Base-by-base conservation (phyloP, 495 filamentous ascomycete genomes). In the Daldinia loculata region DNA sequence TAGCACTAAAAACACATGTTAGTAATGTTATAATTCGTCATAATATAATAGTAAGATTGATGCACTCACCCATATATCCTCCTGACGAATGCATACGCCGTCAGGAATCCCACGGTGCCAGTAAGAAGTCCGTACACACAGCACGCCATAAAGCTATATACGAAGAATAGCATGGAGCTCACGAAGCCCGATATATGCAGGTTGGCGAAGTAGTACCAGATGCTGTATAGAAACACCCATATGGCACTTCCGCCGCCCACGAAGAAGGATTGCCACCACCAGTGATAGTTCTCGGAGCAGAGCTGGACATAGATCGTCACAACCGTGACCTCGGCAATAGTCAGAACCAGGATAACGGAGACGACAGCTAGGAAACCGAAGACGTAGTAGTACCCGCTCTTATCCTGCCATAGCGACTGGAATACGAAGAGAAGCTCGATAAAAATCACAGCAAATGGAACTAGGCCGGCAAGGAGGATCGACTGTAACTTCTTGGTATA, bases 211-310 rank as follows among this genome's bases (percentile, higher is more conserved):
- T 93, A 97, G 80, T 96, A 98, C 89, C 92, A 97, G 50, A 90
- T 82, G 74, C 91, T 92, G 79, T 97, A 97, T 41, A 87, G 74
- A 76, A 95, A 96, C 41, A 98, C 89, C 94, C 94, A 98, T 67
- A 93, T 79, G 2, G 91, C 88, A 69, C 89, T 91, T 72, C 90
- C 90, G 57, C 90, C 90, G 45, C 94, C 94, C 15, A 94, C 87
- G 39, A 93, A 78, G 82, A 98, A 95, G 69, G 91, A 93, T 76
- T 93, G 91, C 93, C 93, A 97, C 93, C 92, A 96, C 94, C 94
- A 98, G 77, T 95, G 86, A 79, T 97, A 93, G 77, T 97, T 95
- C 89, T 94, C 94, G 11, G 88, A 82, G 80, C 94, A 97, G 24
- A 98, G 87, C 77, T 92, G 90, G 51, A 91, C 88, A 76, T 98